A percentile compares a stretch with the other conserved stretches of the same genome.
These are phyloP conservation scores for Sanghuangporus weigelae DNA, from an alignment of 1,284 basidiomycete genomes.

Conservation along the genomic window DNA sequence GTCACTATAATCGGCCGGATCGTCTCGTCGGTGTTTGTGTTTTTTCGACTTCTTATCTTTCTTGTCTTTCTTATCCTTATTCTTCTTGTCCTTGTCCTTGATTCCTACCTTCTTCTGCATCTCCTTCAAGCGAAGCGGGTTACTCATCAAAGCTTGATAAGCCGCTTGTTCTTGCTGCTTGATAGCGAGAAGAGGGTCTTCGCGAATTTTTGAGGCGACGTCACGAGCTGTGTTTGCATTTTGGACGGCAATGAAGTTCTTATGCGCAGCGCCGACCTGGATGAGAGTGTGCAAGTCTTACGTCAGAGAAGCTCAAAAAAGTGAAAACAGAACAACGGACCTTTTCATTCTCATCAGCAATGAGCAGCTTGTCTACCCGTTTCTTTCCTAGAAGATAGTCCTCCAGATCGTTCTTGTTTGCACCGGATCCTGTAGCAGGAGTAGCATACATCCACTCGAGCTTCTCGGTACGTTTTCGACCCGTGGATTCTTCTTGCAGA, in stretches of 20 bases:
- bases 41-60: slow-evolving; percentile 47
- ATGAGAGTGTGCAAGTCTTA: background rate
- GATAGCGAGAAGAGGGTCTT: slow-evolving; percentile 94
- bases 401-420: slow-evolving; percentile 89
- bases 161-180: slow-evolving; percentile 97
- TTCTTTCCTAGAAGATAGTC: slow-evolving; percentile 99
- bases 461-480: slow-evolving; percentile 89
- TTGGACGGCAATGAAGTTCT: slow-evolving; percentile 88
- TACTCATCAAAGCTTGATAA: slow-evolving; percentile 84
- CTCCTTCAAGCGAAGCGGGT: slow-evolving; percentile 84
- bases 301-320: background rate
- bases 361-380: slow-evolving; percentile 92
- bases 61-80: slow-evolving; percentile 58
- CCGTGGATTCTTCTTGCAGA: slow-evolving; percentile 90
- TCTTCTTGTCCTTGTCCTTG: slow-evolving; percentile 72
- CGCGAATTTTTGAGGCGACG: slow-evolving; percentile 88
- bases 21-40: slow-evolving; percentile 45
- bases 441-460: slow-evolving; percentile 99
- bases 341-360: slow-evolving; percentile 84
- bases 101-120: slow-evolving; percentile 73
- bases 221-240: slow-evolving; percentile 92
- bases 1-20: slow-evolving; percentile 24
- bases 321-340: slow-evolving; percentile 37
- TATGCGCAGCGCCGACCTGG: slow-evolving; percentile 78
- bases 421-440: slow-evolving; percentile 77